Evolutionary conservation across 2,329 filamentous ascomycete genomes (phyloP).

Genomic region (Aurifilum marmelostoma): DNA sequence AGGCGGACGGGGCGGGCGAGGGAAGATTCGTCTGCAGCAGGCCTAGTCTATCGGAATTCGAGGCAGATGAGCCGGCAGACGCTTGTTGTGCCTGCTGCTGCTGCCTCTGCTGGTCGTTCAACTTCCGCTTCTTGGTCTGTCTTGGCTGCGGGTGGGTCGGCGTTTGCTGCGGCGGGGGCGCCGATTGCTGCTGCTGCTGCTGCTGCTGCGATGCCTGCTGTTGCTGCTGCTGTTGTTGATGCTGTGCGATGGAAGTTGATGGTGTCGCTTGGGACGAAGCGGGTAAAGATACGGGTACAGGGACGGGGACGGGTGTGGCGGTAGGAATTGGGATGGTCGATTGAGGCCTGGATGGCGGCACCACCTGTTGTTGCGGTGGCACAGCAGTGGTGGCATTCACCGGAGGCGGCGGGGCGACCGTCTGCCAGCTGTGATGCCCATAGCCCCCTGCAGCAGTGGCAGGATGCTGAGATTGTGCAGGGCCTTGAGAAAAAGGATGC

Average conservation of each 20-base stretch:
- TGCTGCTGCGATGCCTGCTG: slow-evolving; percentile 7
- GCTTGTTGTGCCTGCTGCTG: slow-evolving; percentile 33
- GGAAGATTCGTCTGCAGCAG: slow-evolving; percentile 29
- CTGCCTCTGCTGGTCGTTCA: slow-evolving; percentile 28
- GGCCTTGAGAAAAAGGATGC: slow-evolving; percentile 28
- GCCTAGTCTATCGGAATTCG: slow-evolving; percentile 26
- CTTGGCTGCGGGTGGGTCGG: slow-evolving; percentile 24
- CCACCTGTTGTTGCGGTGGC: slow-evolving; percentile 30
- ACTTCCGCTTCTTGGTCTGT: slow-evolving; percentile 30
- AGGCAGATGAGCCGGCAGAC: slow-evolving; percentile 23
- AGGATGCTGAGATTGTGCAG: slow-evolving; percentile 30
- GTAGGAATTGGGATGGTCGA: slow-evolving; percentile 27
- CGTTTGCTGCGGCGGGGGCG: slow-evolving; percentile 10
- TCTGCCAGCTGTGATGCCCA: slow-evolving; percentile 30
- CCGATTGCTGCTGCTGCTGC: slow-evolving; percentile 6
- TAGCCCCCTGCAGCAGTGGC: slow-evolving; percentile 28
- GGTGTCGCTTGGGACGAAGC: slow-evolving; percentile 24
- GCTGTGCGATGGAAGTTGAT: slow-evolving; percentile 21
- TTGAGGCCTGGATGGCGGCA: slow-evolving; percentile 29
- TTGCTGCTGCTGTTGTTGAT: slow-evolving; percentile 18
- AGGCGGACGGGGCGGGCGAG: slow-evolving; percentile 29
- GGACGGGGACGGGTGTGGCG: slow-evolving; percentile 26
- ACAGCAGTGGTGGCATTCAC: slow-evolving; percentile 25
- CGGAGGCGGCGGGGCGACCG: slow-evolving; percentile 32
- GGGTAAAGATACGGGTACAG: slow-evolving; percentile 22